phyloP scores from a whole-genome alignment of 306 rosid genomes.

The Erythrophleum fordii region DNA sequence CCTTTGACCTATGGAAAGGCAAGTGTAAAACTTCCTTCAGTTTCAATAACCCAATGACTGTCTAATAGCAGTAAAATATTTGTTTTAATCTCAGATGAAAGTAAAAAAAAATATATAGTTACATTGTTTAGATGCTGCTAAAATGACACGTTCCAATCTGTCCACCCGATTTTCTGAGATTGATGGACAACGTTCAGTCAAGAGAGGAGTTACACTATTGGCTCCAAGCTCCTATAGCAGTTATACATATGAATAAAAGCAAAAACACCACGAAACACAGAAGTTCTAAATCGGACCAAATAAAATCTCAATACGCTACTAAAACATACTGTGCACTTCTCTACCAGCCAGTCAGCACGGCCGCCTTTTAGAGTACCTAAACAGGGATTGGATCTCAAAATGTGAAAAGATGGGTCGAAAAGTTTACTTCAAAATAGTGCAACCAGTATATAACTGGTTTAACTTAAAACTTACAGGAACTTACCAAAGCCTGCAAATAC shows the following conservation, averaged over 20 bases:
- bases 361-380: conserved; percentile 93
- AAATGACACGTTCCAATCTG: conserved; percentile 80
- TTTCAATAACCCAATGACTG: conserved; percentile 23
- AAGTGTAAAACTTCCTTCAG: conserved; percentile 9
- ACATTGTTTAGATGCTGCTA: conserved; percentile 97
- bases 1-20: conserved; percentile 67
- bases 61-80: conserved; percentile 10
- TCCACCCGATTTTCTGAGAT: conserved; percentile 77
- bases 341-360: conserved; percentile 95
- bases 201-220: conserved; percentile 79
- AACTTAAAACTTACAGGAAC: conserved; percentile 31
- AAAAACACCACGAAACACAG: conserved; percentile 1
- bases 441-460: conserved; percentile 17
- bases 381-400: conserved; percentile 29
- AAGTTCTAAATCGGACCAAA: conserved; percentile 26
- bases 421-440: conserved; percentile 21
- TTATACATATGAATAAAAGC: conserved; percentile 33
- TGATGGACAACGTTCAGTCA: conserved; percentile 85
- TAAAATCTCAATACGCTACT: conserved; percentile 24
- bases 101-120: conserved; percentile 19
- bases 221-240: conserved; percentile 89
- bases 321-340: conserved; percentile 86
- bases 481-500: conserved; percentile 82
- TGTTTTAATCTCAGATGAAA: conserved; percentile 23
- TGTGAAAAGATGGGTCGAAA: conserved; percentile 24